Evolutionary conservation across 371 early-diverging fungal genomes (phyloP).

Genomic region (Saksenaea oblongispora): DNA sequence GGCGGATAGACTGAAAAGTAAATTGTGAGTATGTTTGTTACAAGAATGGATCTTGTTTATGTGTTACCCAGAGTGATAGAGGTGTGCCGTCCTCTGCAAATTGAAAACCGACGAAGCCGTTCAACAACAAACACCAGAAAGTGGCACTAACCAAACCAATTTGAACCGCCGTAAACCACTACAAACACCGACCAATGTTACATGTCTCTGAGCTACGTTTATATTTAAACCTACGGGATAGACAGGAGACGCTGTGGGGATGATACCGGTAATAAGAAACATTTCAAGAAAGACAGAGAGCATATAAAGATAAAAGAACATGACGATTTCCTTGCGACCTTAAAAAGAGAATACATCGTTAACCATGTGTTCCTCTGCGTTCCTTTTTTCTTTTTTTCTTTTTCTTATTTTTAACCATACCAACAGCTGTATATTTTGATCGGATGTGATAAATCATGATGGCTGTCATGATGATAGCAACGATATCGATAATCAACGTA

Average conservation of each 20-base stretch:
- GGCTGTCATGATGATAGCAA: constrained; percentile 85
- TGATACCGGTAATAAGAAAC: constrained; percentile 78
- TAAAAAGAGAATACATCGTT: neutral
- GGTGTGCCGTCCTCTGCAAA: constrained; percentile 96
- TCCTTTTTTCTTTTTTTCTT: neutral
- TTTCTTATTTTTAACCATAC: constrained; percentile 42
- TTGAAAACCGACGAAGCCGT: constrained; percentile 96
- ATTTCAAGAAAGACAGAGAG: constrained; percentile 74
- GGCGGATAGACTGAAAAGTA: constrained; percentile 73
- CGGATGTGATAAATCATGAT: constrained; percentile 93
- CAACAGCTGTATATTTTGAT: constrained; percentile 92
- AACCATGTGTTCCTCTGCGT: neutral
- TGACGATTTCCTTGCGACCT: constrained; percentile 91
- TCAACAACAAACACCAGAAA: constrained; percentile 89
- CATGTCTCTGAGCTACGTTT: neutral
- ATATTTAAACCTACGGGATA: constrained; percentile 64
- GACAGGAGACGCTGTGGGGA: constrained; percentile 68
- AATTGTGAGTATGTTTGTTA: neutral
- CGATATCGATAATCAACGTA: constrained; percentile 77
- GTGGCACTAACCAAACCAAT: constrained; percentile 81
- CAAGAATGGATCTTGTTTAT: neutral
- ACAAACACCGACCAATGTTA: constrained; percentile 6
- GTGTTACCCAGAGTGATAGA: constrained; percentile 81
- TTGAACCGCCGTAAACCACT: constrained; percentile 90
- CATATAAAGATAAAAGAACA: constrained; percentile 89